A percentile compares a stretch with the other conserved stretches of the same genome.
Evolutionary conservation across 768 basidiomycete genomes (phyloP).

Genomic region (Rhodotorula graminis): DNA sequence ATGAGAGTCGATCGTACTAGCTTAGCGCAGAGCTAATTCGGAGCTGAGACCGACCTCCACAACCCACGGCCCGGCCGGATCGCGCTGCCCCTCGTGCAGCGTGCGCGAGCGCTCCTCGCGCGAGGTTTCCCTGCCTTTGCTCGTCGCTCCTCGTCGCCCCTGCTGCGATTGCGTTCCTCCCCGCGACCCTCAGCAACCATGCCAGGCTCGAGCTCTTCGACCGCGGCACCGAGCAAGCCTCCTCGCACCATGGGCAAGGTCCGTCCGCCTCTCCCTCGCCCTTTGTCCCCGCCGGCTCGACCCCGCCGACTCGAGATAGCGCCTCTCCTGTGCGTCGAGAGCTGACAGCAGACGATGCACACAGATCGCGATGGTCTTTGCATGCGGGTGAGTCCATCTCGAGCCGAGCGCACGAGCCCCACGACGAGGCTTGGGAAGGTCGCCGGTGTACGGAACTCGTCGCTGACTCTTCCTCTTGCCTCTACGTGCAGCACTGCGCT

Average conservation of each 20-base stretch:
- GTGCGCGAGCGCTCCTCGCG: too few relatives aligned
- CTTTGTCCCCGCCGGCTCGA: not conserved
- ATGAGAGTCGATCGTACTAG: too few relatives aligned
- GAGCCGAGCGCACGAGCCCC: not conserved
- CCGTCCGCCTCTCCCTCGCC: not conserved
- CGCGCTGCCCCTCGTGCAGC: too few relatives aligned
- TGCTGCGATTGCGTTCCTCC: too few relatives aligned
- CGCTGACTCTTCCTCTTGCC: not conserved
- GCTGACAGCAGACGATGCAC: not conserved
- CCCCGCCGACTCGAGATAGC: not conserved
- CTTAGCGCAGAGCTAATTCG: too few relatives aligned
- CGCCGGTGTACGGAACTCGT: too few relatives aligned
- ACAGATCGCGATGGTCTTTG: slow-evolving; percentile 19
- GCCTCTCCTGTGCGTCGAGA: not conserved
- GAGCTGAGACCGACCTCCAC: too few relatives aligned
- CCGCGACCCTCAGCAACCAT: not conserved
- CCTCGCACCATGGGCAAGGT: not conserved
- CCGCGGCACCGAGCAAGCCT: not conserved
- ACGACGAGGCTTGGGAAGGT: not conserved
- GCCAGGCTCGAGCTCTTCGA: not conserved
- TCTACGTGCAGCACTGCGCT: not conserved
- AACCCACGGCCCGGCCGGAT: too few relatives aligned
- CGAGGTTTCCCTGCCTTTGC: not conserved
- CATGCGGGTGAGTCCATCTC: slow-evolving; percentile 16
- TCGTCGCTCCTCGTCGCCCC: too few relatives aligned